Evolutionary conservation across 441 rosid genomes (phyloP).

Genomic region (Corymbia citriodora): DNA sequence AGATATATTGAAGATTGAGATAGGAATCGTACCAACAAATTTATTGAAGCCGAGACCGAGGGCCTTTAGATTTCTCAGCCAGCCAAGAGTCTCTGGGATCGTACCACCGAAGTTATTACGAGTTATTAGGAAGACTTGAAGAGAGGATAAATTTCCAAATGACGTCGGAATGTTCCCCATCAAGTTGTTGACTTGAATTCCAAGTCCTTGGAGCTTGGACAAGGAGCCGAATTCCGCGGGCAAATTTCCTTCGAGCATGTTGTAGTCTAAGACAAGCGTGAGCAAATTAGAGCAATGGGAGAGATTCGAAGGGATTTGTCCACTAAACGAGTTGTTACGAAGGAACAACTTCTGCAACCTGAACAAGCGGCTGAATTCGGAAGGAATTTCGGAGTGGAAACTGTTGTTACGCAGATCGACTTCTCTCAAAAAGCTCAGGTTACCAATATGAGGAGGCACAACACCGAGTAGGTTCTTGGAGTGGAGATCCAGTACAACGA

Average conservation of each 20-base stretch:
- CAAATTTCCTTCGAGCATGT: neutral
- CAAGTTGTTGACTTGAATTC: rapidly evolving
- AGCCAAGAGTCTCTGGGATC: neutral
- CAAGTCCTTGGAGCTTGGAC: rapidly evolving
- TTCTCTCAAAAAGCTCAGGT: neutral
- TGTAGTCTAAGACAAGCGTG: rapidly evolving
- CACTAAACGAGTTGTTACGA: rapidly evolving
- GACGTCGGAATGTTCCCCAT: neutral
- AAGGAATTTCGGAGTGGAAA: neutral
- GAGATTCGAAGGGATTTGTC: neutral
- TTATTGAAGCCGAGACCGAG: rapidly evolving
- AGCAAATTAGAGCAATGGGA: neutral
- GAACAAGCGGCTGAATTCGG: neutral
- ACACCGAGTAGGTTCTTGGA: neutral
- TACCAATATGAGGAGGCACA: neutral
- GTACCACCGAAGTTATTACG: neutral
- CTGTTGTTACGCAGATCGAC: rapidly evolving
- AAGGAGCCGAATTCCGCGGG: neutral
- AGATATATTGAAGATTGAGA: neutral
- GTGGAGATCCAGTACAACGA: rapidly evolving
- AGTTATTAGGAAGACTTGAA: rapidly evolving
- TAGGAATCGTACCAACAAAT: neutral
- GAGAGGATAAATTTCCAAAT: neutral
- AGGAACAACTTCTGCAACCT: neutral
- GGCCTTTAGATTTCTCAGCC: rapidly evolving